These are phyloP conservation scores for Neurospora crassa DNA, from an alignment of 2,329 filamentous ascomycete species.

Conservation along the genomic window DNA sequence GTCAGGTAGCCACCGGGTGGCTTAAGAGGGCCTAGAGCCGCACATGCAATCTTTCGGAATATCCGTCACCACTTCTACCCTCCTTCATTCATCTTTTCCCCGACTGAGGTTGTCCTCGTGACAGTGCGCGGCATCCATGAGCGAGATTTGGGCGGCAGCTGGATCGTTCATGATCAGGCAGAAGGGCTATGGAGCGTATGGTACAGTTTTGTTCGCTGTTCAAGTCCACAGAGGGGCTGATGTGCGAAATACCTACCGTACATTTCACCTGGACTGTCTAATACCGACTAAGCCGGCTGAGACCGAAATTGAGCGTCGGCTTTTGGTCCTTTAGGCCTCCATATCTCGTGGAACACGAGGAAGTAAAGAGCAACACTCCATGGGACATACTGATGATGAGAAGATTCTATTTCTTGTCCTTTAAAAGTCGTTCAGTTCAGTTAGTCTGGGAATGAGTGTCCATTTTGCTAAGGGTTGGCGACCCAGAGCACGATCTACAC, in stretches of 20 bases:
- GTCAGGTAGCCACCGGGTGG: neutral
- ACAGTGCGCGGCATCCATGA: neutral
- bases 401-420: neutral
- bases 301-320: neutral
- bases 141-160: neutral
- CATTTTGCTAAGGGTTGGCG: neutral
- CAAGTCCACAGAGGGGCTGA: neutral
- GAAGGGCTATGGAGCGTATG: neutral
- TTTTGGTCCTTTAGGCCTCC: neutral
- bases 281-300: neutral
- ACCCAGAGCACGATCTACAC: neutral
- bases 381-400: neutral
- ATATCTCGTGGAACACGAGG: neutral
- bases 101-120: neutral
- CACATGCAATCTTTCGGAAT: neutral
- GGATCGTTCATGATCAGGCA: neutral
- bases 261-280: neutral
- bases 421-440: neutral
- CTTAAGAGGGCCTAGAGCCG: neutral
- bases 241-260: neutral
- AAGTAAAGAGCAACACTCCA: neutral
- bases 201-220: neutral
- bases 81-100: neutral
- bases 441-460: neutral
- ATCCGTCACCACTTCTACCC: neutral